These are phyloP conservation scores for Blastobotrys mokoenaii DNA, from an alignment of 805 yeast genomes.

Conservation along the genomic window DNA sequence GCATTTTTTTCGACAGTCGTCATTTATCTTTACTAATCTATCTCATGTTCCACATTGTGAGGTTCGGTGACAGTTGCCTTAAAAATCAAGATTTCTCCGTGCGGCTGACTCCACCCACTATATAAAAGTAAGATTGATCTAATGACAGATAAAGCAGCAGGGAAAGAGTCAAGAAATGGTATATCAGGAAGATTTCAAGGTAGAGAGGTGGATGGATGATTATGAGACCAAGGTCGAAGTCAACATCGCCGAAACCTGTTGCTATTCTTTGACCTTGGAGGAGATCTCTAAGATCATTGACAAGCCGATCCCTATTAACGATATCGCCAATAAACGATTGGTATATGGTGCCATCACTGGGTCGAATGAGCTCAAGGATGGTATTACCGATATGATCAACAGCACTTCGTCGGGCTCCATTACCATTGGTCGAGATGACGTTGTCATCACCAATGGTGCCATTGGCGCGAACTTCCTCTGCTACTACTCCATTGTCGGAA, in stretches of 20 bases:
- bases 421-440: conserved; percentile 28
- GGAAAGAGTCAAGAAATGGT: conserved; percentile 19
- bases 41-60: too few relatives aligned
- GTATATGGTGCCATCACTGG: conserved; percentile 43
- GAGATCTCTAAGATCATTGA: conserved; percentile 32
- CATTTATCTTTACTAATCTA: too few relatives aligned
- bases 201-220: conserved; percentile 48
- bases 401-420: conserved; percentile 15
- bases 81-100: too few relatives aligned
- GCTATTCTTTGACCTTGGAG: conserved; percentile 35
- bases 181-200: conserved; percentile 31
- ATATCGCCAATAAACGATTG: conserved; percentile 26
- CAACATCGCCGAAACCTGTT: conserved; percentile 49
- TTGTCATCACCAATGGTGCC: conserved; percentile 46
- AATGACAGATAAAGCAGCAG: neutral
- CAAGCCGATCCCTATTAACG: conserved; percentile 20
- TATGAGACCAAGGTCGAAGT: conserved; percentile 34
- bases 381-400: conserved; percentile 33
- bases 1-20: too few relatives aligned
- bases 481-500: conserved; percentile 36
- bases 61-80: too few relatives aligned
- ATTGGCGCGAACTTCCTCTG: conserved; percentile 46
- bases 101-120: too few relatives aligned
- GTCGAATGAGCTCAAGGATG: conserved; percentile 31
- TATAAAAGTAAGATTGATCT: too few relatives aligned